Evolutionary conservation across 768 basidiomycete species (phyloP).

Genomic region (Mycena vulgaris): DNA sequence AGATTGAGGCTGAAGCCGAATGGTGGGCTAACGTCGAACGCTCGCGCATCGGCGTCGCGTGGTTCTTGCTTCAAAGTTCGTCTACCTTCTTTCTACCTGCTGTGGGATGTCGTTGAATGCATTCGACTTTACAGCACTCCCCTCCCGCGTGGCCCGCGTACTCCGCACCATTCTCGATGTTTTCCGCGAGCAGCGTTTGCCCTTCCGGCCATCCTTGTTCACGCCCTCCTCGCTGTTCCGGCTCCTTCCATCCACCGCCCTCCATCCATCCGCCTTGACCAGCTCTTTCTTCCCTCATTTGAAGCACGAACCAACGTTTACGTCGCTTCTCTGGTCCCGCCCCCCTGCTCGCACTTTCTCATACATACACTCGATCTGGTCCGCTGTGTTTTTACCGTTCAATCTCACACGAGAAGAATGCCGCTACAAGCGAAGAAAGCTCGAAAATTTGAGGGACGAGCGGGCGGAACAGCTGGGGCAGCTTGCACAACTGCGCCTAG

Average conservation of each 20-base stretch:
- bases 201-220: conserved; percentile 63
- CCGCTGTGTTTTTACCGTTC: conserved; percentile 62
- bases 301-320: conserved; percentile 46
- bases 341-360: conserved; percentile 31
- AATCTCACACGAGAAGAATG: conserved; percentile 80
- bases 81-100: conserved; percentile 18
- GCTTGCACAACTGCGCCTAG: conserved; percentile 71
- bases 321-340: conserved; percentile 33
- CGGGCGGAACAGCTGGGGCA: conserved; percentile 78
- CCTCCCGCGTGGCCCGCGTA: conserved; percentile 57
- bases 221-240: conserved; percentile 63
- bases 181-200: conserved; percentile 60
- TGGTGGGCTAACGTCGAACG: conserved; percentile 88
- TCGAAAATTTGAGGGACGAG: conserved; percentile 77
- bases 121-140: conserved; percentile 58
- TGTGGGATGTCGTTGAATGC: conserved; percentile 29
- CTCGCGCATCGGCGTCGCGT: conserved; percentile 67
- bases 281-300: conserved; percentile 80
- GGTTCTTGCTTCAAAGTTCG: conserved; percentile 88
- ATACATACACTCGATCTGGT: conserved; percentile 41
- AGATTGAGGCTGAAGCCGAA: conserved; percentile 82
- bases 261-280: conserved; percentile 67
- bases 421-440: conserved; percentile 66
- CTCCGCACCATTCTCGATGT: conserved; percentile 57
- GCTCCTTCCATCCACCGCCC: conserved; percentile 62